Evolutionary conservation across 768 basidiomycete genomes (phyloP).

Genomic region (Leccinum ochraceum): DNA sequence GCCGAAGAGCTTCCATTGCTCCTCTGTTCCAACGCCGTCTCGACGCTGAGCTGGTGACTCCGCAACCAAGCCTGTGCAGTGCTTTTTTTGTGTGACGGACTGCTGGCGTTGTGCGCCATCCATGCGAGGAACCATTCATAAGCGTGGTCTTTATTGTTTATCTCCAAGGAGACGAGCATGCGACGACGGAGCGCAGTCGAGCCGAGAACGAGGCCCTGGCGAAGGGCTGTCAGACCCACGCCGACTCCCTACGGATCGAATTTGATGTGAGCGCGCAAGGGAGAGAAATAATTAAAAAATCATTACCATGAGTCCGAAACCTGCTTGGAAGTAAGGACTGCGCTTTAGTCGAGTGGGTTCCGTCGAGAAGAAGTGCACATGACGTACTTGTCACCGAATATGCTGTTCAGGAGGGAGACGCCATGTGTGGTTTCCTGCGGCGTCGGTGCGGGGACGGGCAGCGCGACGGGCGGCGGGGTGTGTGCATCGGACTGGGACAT

Average conservation of each 20-base stretch:
- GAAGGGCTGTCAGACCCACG: slow-evolving; percentile 74
- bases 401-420: slow-evolving; percentile 37
- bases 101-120: slow-evolving; percentile 75
- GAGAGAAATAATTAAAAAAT: neutral
- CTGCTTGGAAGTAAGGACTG: slow-evolving; percentile 97
- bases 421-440: slow-evolving; percentile 9
- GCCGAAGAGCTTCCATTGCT: slow-evolving; percentile 91
- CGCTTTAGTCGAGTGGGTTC: slow-evolving; percentile 38
- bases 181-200: slow-evolving; percentile 80
- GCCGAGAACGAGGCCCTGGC: slow-evolving; percentile 68
- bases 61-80: slow-evolving; percentile 50
- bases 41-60: slow-evolving; percentile 93
- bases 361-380: slow-evolving; percentile 1
- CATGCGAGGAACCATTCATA: slow-evolving; percentile 98
- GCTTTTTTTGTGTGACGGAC: slow-evolving; percentile 29
- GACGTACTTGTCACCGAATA: slow-evolving; percentile 70
- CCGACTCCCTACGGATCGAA: slow-evolving; percentile 74
- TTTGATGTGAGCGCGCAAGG: slow-evolving; percentile 2
- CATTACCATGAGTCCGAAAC: slow-evolving; percentile 93
- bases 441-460: slow-evolving; percentile 5
- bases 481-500: slow-evolving; percentile 13
- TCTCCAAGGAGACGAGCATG: slow-evolving; percentile 92
- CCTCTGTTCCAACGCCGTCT: slow-evolving; percentile 85
- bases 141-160: slow-evolving; percentile 91
- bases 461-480: neutral